phyloP scores from a whole-genome alignment of 768 basidiomycete species.

The Lepiota brunneoincarnata region DNA sequence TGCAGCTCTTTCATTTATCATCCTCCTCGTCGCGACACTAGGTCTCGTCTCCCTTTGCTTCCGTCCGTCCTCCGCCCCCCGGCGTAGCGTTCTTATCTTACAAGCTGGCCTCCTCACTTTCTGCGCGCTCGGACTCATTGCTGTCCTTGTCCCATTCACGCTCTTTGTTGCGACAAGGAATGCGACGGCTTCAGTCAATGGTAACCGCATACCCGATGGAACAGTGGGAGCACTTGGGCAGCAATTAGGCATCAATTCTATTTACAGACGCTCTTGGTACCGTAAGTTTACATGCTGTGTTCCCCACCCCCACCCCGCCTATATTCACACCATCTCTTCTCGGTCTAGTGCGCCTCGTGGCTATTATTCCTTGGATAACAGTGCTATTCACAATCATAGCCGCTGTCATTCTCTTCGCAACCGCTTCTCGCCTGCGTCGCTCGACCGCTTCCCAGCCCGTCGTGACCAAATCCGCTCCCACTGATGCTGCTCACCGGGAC shows the following conservation, averaged over 20 bases:
- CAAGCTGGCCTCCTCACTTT: slow-evolving; percentile 36
- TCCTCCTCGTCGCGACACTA: slow-evolving; percentile 15
- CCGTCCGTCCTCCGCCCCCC: slow-evolving; percentile 14
- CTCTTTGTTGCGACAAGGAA: slow-evolving; percentile 37
- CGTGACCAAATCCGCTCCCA: background rate
- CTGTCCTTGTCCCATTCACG: slow-evolving; percentile 40
- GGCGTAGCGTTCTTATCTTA: slow-evolving; percentile 20
- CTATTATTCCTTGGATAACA: slow-evolving; percentile 8
- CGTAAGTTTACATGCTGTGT: too few species aligned
- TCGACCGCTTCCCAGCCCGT: background rate
- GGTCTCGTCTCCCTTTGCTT: slow-evolving; percentile 14
- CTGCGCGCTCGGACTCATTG: slow-evolving; percentile 41
- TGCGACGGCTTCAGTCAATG: slow-evolving; percentile 34
- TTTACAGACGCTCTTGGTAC: background rate
- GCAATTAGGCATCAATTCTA: background rate
- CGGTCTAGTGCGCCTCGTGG: slow-evolving; percentile 7
- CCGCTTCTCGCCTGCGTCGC: background rate
- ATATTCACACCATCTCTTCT: background rate
- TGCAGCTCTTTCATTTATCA: slow-evolving; percentile 16
- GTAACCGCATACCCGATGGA: slow-evolving; percentile 25
- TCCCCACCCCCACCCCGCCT: background rate
- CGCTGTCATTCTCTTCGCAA: background rate
- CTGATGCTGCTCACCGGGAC: background rate
- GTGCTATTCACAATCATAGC: slow-evolving; percentile 6
- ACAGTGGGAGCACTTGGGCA: background rate